Base-by-base conservation (phyloP, 495 filamentous ascomycete genomes). In the Neurospora africana region DNA sequence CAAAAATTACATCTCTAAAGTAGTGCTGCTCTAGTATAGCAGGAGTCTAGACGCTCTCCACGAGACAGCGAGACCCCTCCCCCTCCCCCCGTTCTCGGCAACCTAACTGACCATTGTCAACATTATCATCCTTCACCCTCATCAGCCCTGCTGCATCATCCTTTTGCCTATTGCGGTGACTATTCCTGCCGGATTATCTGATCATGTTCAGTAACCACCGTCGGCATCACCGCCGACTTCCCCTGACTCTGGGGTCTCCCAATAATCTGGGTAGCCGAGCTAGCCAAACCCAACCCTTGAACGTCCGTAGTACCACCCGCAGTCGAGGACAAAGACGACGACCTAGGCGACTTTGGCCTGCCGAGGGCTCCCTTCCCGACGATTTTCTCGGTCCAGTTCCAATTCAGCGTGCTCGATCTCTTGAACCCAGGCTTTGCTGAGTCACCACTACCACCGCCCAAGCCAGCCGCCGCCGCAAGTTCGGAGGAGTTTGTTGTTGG, bases 311-410 rank as follows among this genome's bases (percentile, higher is more conserved):
- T 65, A 65, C 53, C 53, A 30, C 27, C 27, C 30, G 53, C 41
- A 21, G 41, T 44, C 41, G 41, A 21, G 41, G 41, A n/a, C 41
- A 21, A 17, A 17, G 53, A 33, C 21, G 68, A 43, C 68, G 68
- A 69, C 68, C 38, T 69, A 36, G 68, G 68, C 30, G 68, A 69
- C 30, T 43, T 69, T 36, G 68, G 68, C 68, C 35, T 70, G 13
- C 35, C 35, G 53, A 65, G 53, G 27, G 70, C 79, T n/a, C 83
- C 81, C 72, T 83, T 86, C 0, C 86, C 86, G 0, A 84, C 86
- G 73, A 88, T 87, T 72, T 85, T 86, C 75, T 88, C 85, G 3
- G 85, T 84, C 86, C 86, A 88, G 76, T 85, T 87, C 86, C 86
- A 87, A 39, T 72, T 78, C 19, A 75, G 40, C 41, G 76, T 71